These are phyloP conservation scores for Nothophytophthora sp. DNA, from an alignment of 352 stramenopile genomes.

Conservation along the genomic window DNA sequence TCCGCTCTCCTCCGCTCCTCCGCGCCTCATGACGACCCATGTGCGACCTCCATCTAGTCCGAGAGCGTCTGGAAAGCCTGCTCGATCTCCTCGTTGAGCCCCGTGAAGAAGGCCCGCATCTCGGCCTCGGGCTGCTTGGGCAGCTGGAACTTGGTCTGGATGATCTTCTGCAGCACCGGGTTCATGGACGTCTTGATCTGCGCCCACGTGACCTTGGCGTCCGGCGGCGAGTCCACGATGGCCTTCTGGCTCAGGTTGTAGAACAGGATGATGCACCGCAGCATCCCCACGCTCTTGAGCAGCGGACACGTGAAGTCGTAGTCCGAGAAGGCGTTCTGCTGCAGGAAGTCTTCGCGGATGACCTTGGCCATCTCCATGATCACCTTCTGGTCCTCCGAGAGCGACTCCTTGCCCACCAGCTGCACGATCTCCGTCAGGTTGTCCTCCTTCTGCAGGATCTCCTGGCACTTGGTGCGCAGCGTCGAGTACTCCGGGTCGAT, in stretches of 20 bases:
- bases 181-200: conserved; percentile 99
- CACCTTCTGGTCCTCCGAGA: conserved; percentile 99
- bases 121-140: conserved; percentile 94
- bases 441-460: conserved; percentile 99
- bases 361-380: conserved; percentile 99
- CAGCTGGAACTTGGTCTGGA: conserved; percentile 99
- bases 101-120: conserved; percentile 89
- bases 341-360: conserved; percentile 99
- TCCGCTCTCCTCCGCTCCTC: too few species aligned
- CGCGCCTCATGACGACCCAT: conserved; percentile 8
- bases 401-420: conserved; percentile 99
- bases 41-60: conserved; percentile 44
- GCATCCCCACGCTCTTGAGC: conserved; percentile 96
- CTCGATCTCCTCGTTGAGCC: conserved; percentile 84
- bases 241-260: conserved; percentile 99
- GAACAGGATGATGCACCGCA: conserved; percentile 97
- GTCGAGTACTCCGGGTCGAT: conserved; percentile 98
- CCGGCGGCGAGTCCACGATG: conserved; percentile 96
- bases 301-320: conserved; percentile 99
- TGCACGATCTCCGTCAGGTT: conserved; percentile 99
- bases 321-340: conserved; percentile 99
- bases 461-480: conserved; percentile 96
- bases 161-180: conserved; percentile 98
- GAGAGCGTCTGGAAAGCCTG: conserved; percentile 87
- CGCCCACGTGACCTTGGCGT: conserved; percentile 96